Conservation (phyloP, 208 protist species). For the Acanthamoeba divionensis region DNA sequence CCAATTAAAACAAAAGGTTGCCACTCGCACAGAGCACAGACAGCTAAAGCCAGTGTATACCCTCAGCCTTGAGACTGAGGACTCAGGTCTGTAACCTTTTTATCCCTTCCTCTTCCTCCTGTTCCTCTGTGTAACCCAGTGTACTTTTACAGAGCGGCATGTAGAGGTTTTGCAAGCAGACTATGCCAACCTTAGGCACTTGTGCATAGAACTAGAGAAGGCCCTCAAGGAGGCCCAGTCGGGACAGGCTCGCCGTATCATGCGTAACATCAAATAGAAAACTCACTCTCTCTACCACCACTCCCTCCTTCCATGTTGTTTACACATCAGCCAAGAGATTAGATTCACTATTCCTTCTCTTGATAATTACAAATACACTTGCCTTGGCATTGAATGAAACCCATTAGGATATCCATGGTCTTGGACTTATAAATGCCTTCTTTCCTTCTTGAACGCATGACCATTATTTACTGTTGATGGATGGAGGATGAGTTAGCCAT, state of each 20-base stretch:
- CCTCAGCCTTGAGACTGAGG: not conserved
- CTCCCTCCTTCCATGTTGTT: too few relatives aligned
- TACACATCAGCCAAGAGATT: too few relatives aligned
- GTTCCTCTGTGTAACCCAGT: not conserved
- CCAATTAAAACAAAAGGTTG: not conserved
- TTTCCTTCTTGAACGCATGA: too few relatives aligned
- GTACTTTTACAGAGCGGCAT: not conserved
- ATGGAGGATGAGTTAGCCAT: too few relatives aligned
- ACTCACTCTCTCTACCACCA: too few relatives aligned
- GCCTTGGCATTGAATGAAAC: too few relatives aligned
- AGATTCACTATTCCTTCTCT: too few relatives aligned
- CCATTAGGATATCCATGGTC: too few relatives aligned
- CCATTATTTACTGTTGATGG: too few relatives aligned
- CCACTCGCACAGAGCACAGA: slow-evolving; percentile 2
- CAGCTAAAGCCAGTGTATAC: slow-evolving; percentile 41
- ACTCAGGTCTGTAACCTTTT: not conserved
- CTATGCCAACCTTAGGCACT: slow-evolving; percentile 46
- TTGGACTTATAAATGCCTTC: too few relatives aligned
- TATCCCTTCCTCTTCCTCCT: not conserved
- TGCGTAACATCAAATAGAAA: slow-evolving; percentile 54
- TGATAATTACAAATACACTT: too few relatives aligned
- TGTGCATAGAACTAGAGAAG: slow-evolving; percentile 43
- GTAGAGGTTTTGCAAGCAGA: slow-evolving; percentile 30
- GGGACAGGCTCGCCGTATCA: slow-evolving; percentile 38
- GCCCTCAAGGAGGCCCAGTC: slow-evolving; percentile 35